Evolutionary conservation across 495 filamentous ascomycete species (phyloP), one percentile per base, ranked within the genome.

Genomic region (Xylaria intraflava): DNA sequence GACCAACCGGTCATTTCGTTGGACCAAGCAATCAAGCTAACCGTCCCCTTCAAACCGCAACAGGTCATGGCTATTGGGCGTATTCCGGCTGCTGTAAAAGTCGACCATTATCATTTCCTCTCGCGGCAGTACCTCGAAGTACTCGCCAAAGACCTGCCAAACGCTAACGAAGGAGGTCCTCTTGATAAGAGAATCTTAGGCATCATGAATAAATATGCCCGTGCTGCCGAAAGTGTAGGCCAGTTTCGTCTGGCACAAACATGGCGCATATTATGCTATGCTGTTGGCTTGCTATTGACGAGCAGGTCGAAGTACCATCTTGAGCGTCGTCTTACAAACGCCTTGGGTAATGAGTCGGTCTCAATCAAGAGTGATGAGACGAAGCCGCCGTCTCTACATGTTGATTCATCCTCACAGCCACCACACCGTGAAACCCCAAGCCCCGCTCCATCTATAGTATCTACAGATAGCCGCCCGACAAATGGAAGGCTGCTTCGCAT

Each of bases 241-340:
- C 72, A 82, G 51, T 78, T 80, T 59, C 80, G 82, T 12, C 69
- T 89, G 11, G 83, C 87, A 7, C 87, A 89, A 60, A 88, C 85
- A 3, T 90, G 87, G 87, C 81, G 82, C 31, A 77, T 89, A 29
- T 65, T 89, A 16, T 81, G 78, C 19, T 83, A 78, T 51, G 79
- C 80, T 20, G 74, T 86, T 39, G 62, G 78, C 16, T 69, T 87
- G 50, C 76, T 89, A 39, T 73, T 89, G 1, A 68, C 73, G 17
- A 67, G 74, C 23, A 78, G 81, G 52, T 79, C 78, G 1, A 74
- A 80, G 44, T 79, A 84, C 47, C 79, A 85, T 57, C 66, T 74
- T 7, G 62, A 76, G 35, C 51, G 53, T 16, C 69, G 78, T 17
- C 62, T 78, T 60, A 33, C 41, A 11, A 30, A 35, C 22, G 39